Evolutionary conservation across 1,284 basidiomycete genomes (phyloP).

Genomic region (Ganoderma resinaceum): DNA sequence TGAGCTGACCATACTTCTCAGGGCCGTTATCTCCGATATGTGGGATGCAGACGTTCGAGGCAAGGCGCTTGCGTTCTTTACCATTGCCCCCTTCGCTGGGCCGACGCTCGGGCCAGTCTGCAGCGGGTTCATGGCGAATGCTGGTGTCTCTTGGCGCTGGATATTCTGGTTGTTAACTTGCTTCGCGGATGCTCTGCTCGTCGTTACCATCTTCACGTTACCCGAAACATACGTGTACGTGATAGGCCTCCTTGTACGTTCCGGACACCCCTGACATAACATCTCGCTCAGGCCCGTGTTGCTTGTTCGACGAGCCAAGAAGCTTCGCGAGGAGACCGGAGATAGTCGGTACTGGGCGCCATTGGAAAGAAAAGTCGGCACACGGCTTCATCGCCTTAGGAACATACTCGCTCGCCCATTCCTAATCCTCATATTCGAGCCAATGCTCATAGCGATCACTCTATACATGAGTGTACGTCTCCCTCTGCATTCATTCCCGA

Average conservation of each 20-base stretch:
- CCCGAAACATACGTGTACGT: conserved; percentile 75
- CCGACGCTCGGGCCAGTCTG: conserved; percentile 68
- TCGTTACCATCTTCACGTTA: conserved; percentile 69
- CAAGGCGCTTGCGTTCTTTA: conserved; percentile 38
- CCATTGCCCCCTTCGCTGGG: conserved; percentile 73
- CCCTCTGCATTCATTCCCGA: not conserved
- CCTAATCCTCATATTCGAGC: conserved; percentile 50
- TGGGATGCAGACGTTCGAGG: conserved; percentile 38
- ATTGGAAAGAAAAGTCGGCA: conserved; percentile 43
- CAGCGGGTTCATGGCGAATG: conserved; percentile 60
- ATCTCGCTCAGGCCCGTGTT: conserved; percentile 50
- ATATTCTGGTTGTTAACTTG: conserved; percentile 78
- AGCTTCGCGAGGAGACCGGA: conserved; percentile 52
- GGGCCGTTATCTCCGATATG: conserved; percentile 36
- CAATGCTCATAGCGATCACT: conserved; percentile 51
- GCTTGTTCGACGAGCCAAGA: conserved; percentile 43
- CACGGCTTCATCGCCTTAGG: conserved; percentile 40
- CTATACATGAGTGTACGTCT: conserved; percentile 50
- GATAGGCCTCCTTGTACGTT: not conserved
- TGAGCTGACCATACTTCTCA: conserved; percentile 6
- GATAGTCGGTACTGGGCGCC: conserved; percentile 59
- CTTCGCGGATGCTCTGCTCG: conserved; percentile 60
- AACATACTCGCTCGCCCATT: conserved; percentile 48
- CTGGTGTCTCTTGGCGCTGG: conserved; percentile 72
- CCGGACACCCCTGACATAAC: conserved; percentile 11